These are phyloP conservation scores for Citrus medica DNA, from an alignment of 345 rosid species.

Conservation along the genomic window DNA sequence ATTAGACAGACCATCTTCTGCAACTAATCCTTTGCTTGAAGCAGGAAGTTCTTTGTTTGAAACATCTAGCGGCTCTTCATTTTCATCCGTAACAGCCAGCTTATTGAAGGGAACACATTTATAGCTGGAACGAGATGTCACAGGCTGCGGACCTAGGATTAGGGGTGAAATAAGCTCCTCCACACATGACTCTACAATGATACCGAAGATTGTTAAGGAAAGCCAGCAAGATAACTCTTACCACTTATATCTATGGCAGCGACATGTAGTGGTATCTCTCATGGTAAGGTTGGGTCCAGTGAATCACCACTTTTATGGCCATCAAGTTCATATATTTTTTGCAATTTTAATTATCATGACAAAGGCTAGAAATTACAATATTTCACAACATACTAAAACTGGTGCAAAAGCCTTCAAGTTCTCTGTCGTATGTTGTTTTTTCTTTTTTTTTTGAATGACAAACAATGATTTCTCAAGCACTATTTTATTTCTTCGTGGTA, in stretches of 20 bases:
- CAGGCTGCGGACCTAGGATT: conserved; percentile 37
- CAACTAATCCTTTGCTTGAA: conserved; percentile 22
- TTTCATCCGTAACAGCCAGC: conserved; percentile 28
- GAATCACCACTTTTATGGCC: background rate
- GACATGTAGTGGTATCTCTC: background rate
- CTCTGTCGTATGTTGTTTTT: background rate
- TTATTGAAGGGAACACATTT: conserved; percentile 30
- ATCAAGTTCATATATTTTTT: background rate
- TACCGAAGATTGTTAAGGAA: background rate
- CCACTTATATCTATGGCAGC: background rate
- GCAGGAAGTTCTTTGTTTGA: conserved; percentile 15
- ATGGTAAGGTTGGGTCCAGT: background rate
- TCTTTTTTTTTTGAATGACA: background rate
- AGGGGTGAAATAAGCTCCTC: conserved; percentile 73
- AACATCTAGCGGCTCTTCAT: conserved; percentile 23
- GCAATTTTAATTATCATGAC: background rate
- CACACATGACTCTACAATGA: conserved; percentile 56
- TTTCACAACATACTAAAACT: background rate
- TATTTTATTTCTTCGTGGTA: background rate
- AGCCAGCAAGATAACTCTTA: background rate
- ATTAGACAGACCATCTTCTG: conserved; percentile 29
- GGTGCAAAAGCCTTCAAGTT: background rate
- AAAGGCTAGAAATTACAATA: background rate
- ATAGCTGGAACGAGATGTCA: conserved; percentile 33
- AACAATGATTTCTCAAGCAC: background rate